Evolutionary conservation across 2,329 filamentous ascomycete genomes (phyloP), one percentile per base, ranked within the genome.

Genomic region (Fusarium paranaense): DNA sequence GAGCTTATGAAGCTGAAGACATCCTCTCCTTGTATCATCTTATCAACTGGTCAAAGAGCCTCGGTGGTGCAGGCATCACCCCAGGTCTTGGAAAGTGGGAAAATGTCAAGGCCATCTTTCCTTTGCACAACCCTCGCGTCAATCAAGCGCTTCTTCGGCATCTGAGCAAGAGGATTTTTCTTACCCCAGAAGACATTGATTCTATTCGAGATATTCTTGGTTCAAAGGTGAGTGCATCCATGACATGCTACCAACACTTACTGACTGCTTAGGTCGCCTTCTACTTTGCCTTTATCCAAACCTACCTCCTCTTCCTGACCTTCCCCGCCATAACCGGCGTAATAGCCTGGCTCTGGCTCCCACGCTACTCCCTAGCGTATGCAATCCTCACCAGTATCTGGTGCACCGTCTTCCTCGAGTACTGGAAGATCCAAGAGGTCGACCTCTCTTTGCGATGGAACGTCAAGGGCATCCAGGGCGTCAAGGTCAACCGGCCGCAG

Each of bases 201-300:
- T 81, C 85, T 11, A 90, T 93, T 56, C 86, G 91, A 11, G 85
- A 92, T 69, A 81, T 91, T 5, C 90, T 91, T 76, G 92, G 91
- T 10, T 85, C 91, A 70, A 91, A 92, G 82, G 81, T 81, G 56
- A 20, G 16, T 2, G 10, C 5, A 11, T n/a, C n/a, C 5, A 9
- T 11, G 0, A 8, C 8, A 1, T 9, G 0, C 0, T 1, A 2
- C 1, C 0, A 7, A 16, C 32, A 4, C 38, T 61, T 0, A 65
- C 7, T 22, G 8, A 10, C 6, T 0, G 0, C 0, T 0, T 16
- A 90, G 87, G 90, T 94, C 62, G 93, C 92, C 4, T 95, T 93
- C 78, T 95, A 95, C 82, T 95, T 94, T 79, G 93, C 93, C n/a
- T 95, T 95, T 76, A 92, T 93, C 27, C 93, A 95, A 77, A 90